Conservation (phyloP, 2,329 filamentous ascomycete species). For the Trichoderma endophyticum region DNA sequence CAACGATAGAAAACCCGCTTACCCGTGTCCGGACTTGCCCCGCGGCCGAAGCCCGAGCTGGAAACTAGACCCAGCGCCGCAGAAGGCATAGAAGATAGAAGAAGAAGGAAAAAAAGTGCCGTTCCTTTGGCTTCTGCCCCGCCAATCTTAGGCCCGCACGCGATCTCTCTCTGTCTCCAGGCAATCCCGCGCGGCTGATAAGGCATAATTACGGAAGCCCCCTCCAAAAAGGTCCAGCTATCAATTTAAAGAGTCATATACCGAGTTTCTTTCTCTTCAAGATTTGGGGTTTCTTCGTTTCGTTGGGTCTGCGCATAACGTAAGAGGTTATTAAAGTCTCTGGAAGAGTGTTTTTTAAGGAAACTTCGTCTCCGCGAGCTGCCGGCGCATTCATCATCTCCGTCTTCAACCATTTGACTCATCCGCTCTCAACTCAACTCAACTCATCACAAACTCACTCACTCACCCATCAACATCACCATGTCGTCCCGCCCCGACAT, state of each 20-base stretch:
- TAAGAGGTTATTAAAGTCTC: neutral
- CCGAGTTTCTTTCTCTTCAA: neutral
- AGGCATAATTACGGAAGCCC: neutral
- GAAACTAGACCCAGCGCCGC: neutral
- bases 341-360: neutral
- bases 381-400: neutral
- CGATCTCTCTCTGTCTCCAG: neutral
- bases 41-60: neutral
- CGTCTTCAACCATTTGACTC: neutral
- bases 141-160: neutral
- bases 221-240: too few relatives aligned
- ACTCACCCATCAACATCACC: neutral
- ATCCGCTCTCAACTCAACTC: neutral
- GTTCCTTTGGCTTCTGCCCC: conserved; percentile 5
- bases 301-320: neutral
- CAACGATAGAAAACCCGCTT: neutral
- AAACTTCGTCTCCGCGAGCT: neutral
- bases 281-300: neutral
- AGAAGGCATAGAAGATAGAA: neutral
- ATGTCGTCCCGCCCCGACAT: conserved; percentile 59
- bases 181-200: conserved; percentile 4
- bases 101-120: neutral
- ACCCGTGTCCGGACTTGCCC: neutral
- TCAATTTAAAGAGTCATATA: neutral
- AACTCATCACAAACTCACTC: neutral